These are phyloP conservation scores for Clarireedia hainanense DNA, from an alignment of 2,329 filamentous ascomycete species.

Conservation along the genomic window DNA sequence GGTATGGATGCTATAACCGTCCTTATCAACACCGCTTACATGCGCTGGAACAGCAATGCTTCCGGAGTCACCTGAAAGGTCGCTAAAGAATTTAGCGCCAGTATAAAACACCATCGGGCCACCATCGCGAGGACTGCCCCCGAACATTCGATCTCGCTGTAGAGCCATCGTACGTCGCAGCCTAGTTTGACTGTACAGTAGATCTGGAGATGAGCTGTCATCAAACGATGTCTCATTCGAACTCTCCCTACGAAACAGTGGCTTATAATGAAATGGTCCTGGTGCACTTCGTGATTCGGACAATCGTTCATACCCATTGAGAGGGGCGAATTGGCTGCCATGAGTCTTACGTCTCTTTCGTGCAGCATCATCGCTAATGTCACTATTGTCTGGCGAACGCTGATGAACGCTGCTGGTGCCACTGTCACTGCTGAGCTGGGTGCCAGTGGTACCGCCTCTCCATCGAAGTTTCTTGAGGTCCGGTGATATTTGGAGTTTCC, in stretches of 20 bases:
- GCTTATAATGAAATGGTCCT: slow-evolving; percentile 55
- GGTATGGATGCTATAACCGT: slow-evolving; percentile 23
- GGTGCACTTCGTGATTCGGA: slow-evolving; percentile 30
- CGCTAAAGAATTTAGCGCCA: slow-evolving; percentile 71
- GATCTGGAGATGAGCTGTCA: neutral
- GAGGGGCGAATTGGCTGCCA: slow-evolving; percentile 10
- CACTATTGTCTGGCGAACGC: slow-evolving; percentile 29
- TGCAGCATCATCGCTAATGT: slow-evolving; percentile 14
- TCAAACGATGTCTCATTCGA: slow-evolving; percentile 32
- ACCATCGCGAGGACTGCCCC: slow-evolving; percentile 44
- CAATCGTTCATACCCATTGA: neutral
- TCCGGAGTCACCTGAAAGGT: slow-evolving; percentile 61
- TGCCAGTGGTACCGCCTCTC: slow-evolving; percentile 61
- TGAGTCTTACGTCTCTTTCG: slow-evolving; percentile 23
- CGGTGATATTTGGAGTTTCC: slow-evolving; percentile 66
- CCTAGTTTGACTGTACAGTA: neutral
- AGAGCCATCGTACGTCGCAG: neutral
- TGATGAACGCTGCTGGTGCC: slow-evolving; percentile 41
- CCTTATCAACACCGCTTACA: slow-evolving; percentile 39
- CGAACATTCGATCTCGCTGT: slow-evolving; percentile 14
- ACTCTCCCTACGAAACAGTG: slow-evolving; percentile 47
- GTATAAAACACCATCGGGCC: slow-evolving; percentile 81
- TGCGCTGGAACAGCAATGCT: slow-evolving; percentile 41
- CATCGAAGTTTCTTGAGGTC: slow-evolving; percentile 76
- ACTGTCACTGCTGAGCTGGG: slow-evolving; percentile 57